phyloP scores from a whole-genome alignment of 495 filamentous ascomycete species.

The Tuber borchii region DNA sequence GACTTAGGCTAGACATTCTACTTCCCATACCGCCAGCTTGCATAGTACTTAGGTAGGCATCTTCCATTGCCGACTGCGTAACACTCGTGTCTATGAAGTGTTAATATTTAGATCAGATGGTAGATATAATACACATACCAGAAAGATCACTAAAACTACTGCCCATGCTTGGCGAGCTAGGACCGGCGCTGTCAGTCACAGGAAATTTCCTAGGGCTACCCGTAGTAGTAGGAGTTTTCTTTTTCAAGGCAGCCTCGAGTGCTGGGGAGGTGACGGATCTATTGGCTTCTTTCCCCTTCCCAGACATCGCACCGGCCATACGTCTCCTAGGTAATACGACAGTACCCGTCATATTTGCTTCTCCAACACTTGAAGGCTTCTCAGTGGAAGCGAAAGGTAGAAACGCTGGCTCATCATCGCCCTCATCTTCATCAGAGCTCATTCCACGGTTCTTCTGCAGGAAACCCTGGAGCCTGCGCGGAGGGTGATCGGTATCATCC shows the following conservation, averaged over 20 bases:
- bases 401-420: conserved; percentile 62
- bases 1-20: conserved; percentile 77
- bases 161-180: conserved; percentile 80
- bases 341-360: conserved; percentile 27
- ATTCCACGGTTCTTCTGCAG: conserved; percentile 40
- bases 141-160: conserved; percentile 97
- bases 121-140: conserved; percentile 51
- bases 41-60: conserved; percentile 88
- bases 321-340: conserved; percentile 22
- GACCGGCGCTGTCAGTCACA: conserved; percentile 32
- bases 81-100: conserved; percentile 69
- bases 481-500: conserved; percentile 39
- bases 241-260: conserved; percentile 9
- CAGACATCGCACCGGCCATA: conserved; percentile 15
- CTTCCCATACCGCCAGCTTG: conserved; percentile 76
- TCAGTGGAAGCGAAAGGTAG: conserved; percentile 54
- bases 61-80: conserved; percentile 87
- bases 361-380: conserved; percentile 8
- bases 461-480: conserved; percentile 35
- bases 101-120: conserved; percentile 16
- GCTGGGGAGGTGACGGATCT: conserved; percentile 20
- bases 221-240: conserved; percentile 8
- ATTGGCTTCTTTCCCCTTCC: conserved; percentile 28
- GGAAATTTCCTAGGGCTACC: conserved; percentile 31
- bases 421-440: conserved; percentile 54